Evolutionary conservation across 495 filamentous ascomycete genomes (phyloP).

Genomic region (Neurospora terricola): DNA sequence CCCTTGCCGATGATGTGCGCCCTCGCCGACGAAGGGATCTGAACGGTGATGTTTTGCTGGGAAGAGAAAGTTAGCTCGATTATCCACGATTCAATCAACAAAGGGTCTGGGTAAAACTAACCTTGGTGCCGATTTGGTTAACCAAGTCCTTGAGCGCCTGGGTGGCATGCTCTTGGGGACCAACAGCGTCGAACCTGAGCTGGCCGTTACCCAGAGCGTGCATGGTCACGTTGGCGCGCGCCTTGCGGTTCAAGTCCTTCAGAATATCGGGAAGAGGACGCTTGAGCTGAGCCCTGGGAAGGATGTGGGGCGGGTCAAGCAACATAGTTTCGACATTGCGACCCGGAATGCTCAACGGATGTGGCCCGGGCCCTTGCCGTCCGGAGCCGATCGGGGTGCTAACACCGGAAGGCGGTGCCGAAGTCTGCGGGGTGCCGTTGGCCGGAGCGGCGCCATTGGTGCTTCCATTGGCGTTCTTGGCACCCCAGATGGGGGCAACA

Average conservation of each 20-base stretch:
- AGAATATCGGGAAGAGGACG: constrained; percentile 71
- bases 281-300: constrained; percentile 66
- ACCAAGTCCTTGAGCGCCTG: constrained; percentile 81
- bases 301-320: constrained; percentile 61
- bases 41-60: constrained; percentile 61
- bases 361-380: constrained; percentile 42
- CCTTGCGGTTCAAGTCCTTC: constrained; percentile 77
- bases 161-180: constrained; percentile 64
- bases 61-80: background rate
- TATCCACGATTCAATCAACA: background rate
- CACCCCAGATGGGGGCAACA: constrained; percentile 52
- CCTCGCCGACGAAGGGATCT: constrained; percentile 72
- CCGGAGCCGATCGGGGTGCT: constrained; percentile 42
- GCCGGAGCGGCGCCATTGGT: constrained; percentile 48
- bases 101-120: constrained; percentile 25
- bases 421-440: constrained; percentile 43
- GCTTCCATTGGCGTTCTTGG: constrained; percentile 43
- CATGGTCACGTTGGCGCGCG: constrained; percentile 76
- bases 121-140: constrained; percentile 75
- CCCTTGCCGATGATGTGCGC: constrained; percentile 84
- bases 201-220: constrained; percentile 53
- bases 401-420: constrained; percentile 48
- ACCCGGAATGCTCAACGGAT: constrained; percentile 61
- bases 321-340: constrained; percentile 66
- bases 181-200: constrained; percentile 70